Conservation (phyloP, 169 alveolate genomes). For the Plasmodium reichenowi region DNA sequence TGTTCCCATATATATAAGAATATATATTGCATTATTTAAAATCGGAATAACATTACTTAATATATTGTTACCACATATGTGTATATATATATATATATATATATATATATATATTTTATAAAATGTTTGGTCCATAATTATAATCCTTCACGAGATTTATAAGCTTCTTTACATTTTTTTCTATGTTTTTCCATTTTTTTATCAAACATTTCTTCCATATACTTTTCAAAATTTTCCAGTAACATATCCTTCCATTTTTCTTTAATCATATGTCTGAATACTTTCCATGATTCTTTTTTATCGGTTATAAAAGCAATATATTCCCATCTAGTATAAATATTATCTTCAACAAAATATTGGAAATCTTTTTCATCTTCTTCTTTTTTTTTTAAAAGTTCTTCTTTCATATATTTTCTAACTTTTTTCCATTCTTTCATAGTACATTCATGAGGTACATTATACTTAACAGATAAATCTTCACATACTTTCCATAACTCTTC, state of each 20-base stretch:
- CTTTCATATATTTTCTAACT: conserved; percentile 4
- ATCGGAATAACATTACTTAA: too few relatives aligned
- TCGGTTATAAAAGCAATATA: conserved; percentile 22
- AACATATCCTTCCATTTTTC: conserved; percentile 7
- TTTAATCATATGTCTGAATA: not conserved
- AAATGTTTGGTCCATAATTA: not conserved
- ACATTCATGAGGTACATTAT: conserved; percentile 25
- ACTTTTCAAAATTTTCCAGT: conserved; percentile 8
- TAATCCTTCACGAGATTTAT: not conserved
- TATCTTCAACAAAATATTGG: conserved; percentile 12
- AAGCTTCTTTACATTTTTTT: not conserved
- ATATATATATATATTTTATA: not conserved
- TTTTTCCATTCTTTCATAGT: conserved; percentile 25
- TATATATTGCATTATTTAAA: too few relatives aligned
- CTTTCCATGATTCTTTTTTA: conserved; percentile 26
- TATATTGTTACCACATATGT: too few relatives aligned
- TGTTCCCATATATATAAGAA: too few relatives aligned
- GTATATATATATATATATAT: not conserved
- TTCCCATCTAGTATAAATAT: conserved; percentile 13
- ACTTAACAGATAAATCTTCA: not conserved
- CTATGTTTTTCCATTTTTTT: conserved; percentile 19
- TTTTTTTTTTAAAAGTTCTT: conserved; percentile 8
- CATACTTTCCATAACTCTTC: conserved; percentile 35
- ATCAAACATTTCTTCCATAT: conserved; percentile 6
- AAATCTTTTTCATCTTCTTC: conserved; percentile 22